Evolutionary conservation across 2,329 filamentous ascomycete genomes (phyloP), one percentile per base, ranked within the genome.

Genomic region (Penicillium vulpinum): DNA sequence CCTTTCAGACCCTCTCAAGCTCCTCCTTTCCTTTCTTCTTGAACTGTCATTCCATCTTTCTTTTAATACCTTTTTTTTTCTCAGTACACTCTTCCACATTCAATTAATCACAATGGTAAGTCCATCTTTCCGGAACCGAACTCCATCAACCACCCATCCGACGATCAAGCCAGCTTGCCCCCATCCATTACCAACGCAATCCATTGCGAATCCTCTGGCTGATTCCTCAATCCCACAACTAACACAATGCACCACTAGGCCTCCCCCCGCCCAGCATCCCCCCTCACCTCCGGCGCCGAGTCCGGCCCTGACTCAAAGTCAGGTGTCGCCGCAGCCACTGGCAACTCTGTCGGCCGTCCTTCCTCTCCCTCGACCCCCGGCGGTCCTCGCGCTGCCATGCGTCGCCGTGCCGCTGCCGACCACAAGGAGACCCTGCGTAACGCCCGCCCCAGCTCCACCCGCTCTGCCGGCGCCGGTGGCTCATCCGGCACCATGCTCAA

Each of bases 401-500:
- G 94, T 77, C 88, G 94, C 76, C 91, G 94, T 75, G 93, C 94
- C 41, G 94, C 94, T 29, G 93, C 93, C 70, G 94, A 97, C 77
- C 90, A 96, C 81, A 96, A 96, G 79, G 94, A 97, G 80, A 94
- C 95, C 80, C 86, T 93, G 69, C 92, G 93, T 72, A 99, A 96
- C 88, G 89, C 86, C 65, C 85, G 94, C 67, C 94, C 94, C 49
- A 90, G 88, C 76, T 96, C 90, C 81, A 99, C 94, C 65, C 86
- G 94, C 70, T 88, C 93, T 38, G 94, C 94, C 33, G 94, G 94
- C 68, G 94, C 94, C 18, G 94, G 94, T 66, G 94, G 94, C 65
- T 97, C 92, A 75, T 96, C 89, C 77, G 96, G 91, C 81, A 99
- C 94, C 51, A 99, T 99, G 94, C 83, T 99, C 81, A 93, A 92